Evolutionary conservation across 345 rosid species (phyloP), one percentile per base, ranked within the genome.

Genomic region (Ceriops decandra): DNA sequence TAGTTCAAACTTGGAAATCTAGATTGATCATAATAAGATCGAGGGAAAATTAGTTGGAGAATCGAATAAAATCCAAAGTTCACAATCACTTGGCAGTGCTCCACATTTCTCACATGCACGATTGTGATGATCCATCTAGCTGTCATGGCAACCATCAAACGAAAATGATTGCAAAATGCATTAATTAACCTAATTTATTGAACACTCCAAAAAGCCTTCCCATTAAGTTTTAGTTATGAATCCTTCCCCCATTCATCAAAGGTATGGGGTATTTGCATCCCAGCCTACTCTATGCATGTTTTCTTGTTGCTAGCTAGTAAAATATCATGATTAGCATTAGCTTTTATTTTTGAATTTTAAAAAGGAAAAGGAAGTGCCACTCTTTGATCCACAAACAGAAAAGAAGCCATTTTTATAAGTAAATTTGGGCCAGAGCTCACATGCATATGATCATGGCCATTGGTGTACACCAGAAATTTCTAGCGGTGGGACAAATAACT

Each of bases 171-270:
- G 67, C 56, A 21, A 3, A 10, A 19, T 53, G 16, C 7, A 62
- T 70, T 5, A 32, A 17, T 24, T 15, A 13, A 42, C 19, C 5
- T 3, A 13, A 17, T 24, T 52, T 62, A 62, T 62, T 19, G 28
- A 52, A 62, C 61, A 27, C 17, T 27, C 30, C 54, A 52, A 47
- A 70, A 70, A 53, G 62, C 67, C 73, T 53, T 62, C 11, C 54
- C 52, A 70, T 52, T 70, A 62, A 67, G 53, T n/a, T 17, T 11
- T 42, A 42, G 2, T 10, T 36, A 31, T 60, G 60, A 33, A 49
- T 60, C 66, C 49, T 30, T 47, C 22, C 63, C 58, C 22, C 49
- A 49, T 27, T 22, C 52, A 60, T 15, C 4, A 4, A 2, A 24
- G 24, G 8, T 22, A 26, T 42, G 49, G 49, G 49, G 49, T 42